These are phyloP conservation scores for Calonectria pauciramosa DNA, from an alignment of 2,329 filamentous ascomycete species.

Conservation along the genomic window DNA sequence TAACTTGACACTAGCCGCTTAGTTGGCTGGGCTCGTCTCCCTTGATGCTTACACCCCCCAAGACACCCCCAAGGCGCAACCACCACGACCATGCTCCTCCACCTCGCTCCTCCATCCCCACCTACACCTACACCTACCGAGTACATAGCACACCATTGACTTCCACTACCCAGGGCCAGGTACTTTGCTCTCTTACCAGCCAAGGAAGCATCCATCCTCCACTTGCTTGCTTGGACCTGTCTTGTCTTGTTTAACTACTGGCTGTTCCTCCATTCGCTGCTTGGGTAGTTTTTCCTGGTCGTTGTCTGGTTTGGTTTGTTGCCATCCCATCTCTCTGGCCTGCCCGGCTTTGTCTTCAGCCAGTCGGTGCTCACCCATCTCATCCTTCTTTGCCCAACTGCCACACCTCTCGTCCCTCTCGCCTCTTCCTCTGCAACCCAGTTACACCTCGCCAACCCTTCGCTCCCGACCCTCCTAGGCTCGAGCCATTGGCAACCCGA, in stretches of 20 bases:
- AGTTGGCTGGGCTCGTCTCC: slow-evolving; percentile 33
- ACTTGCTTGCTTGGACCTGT: slow-evolving; percentile 32
- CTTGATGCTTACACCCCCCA: slow-evolving; percentile 39
- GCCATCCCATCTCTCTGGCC: slow-evolving; percentile 44
- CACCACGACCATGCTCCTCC: slow-evolving; percentile 29
- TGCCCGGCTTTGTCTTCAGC: slow-evolving; percentile 37
- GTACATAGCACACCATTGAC: slow-evolving; percentile 28
- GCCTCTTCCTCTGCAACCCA: slow-evolving; percentile 34
- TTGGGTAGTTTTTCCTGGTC: slow-evolving; percentile 25
- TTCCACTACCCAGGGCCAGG: slow-evolving; percentile 31
- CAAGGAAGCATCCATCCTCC: slow-evolving; percentile 33
- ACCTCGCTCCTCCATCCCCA: slow-evolving; percentile 28
- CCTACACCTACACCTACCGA: slow-evolving; percentile 32
- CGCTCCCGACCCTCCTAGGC: slow-evolving; percentile 34
- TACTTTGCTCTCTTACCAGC: slow-evolving; percentile 29
- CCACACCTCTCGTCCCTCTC: background rate
- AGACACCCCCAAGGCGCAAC: slow-evolving; percentile 25
- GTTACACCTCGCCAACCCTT: slow-evolving; percentile 32
- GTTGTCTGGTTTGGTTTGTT: slow-evolving; percentile 41
- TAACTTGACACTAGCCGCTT: slow-evolving; percentile 42
- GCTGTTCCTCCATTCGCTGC: slow-evolving; percentile 33
- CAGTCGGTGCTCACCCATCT: slow-evolving; percentile 45
- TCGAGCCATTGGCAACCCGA: slow-evolving; percentile 36
- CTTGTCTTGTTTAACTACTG: slow-evolving; percentile 35
- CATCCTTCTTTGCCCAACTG: slow-evolving; percentile 21